Evolutionary conservation across 805 yeast species (phyloP).

Genomic region (Lipomyces orientalis): DNA sequence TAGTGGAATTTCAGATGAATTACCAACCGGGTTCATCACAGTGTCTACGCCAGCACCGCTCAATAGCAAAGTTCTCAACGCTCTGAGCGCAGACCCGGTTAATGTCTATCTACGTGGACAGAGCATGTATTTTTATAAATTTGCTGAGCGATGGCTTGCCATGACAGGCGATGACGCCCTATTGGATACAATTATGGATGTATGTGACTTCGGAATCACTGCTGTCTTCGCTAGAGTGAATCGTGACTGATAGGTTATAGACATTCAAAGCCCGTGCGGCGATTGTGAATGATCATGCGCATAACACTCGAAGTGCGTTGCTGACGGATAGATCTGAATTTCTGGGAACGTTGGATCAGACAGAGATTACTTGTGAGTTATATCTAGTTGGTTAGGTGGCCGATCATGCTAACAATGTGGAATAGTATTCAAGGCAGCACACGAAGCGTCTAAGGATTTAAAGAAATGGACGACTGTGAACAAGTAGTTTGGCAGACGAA

Average conservation of each 20-base stretch:
- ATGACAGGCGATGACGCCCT: constrained; percentile 72
- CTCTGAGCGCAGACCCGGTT: constrained; percentile 74
- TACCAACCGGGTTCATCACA: constrained; percentile 55
- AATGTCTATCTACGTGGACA: constrained; percentile 71
- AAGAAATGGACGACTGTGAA: constrained; percentile 32
- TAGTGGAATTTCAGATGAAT: constrained; percentile 48
- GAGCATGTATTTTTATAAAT: constrained; percentile 67
- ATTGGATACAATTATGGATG: constrained; percentile 52
- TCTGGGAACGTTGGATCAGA: constrained; percentile 72
- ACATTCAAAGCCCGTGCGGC: constrained; percentile 70
- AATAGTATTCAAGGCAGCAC: constrained; percentile 31
- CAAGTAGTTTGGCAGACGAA: constrained; percentile 10
- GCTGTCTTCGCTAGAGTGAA: constrained; percentile 10
- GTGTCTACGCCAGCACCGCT: constrained; percentile 75
- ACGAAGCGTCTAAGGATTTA: constrained; percentile 32
- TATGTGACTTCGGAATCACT: not conserved
- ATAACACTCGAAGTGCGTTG: constrained; percentile 49
- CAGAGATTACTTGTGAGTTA: constrained; percentile 58
- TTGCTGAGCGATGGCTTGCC: constrained; percentile 78
- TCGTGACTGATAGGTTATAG: not conserved
- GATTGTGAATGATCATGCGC: constrained; percentile 74
- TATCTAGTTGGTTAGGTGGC: not conserved
- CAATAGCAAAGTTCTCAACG: constrained; percentile 69
- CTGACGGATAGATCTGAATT: constrained; percentile 60
- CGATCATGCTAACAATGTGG: not conserved